phyloP scores from a whole-genome alignment of 352 stramenopile genomes.

The Chrysophaeum taylorii region DNA sequence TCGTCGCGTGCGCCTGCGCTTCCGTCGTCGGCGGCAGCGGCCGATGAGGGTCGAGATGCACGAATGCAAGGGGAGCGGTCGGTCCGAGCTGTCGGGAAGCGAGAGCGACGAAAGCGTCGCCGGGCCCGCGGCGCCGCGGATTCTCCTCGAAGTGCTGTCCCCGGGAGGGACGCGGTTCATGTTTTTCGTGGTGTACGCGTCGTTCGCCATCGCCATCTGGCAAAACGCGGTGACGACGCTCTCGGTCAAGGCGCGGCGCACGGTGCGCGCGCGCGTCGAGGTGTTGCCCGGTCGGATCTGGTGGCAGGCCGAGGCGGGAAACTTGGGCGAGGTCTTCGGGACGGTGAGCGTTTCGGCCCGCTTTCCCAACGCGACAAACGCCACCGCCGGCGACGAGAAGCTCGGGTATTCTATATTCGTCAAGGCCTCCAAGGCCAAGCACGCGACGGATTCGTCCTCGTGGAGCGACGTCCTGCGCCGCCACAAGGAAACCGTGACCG shows the following conservation, averaged over 20 bases:
- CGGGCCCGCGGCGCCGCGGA: too few relatives aligned
- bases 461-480: not conserved
- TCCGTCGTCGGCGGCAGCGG: too few relatives aligned
- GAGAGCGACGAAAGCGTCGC: too few relatives aligned
- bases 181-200: not conserved
- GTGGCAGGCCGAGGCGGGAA: not conserved
- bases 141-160: constrained; percentile 10
- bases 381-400: not conserved
- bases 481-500: not conserved
- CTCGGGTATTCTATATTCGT: too few relatives aligned
- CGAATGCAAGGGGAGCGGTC: too few relatives aligned
- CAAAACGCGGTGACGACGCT: not conserved
- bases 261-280: too few relatives aligned
- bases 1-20: too few relatives aligned
- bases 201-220: not conserved
- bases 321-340: not conserved
- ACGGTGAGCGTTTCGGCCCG: not conserved
- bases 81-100: too few relatives aligned
- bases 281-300: too few relatives aligned
- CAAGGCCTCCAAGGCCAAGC: too few relatives aligned
- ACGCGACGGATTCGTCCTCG: too few relatives aligned
- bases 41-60: too few relatives aligned
- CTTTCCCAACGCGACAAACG: not conserved
- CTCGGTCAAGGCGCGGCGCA: not conserved
- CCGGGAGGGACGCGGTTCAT: not conserved